Evolutionary conservation across 768 basidiomycete species (phyloP).

Genomic region (Tephrocybe rancida): DNA sequence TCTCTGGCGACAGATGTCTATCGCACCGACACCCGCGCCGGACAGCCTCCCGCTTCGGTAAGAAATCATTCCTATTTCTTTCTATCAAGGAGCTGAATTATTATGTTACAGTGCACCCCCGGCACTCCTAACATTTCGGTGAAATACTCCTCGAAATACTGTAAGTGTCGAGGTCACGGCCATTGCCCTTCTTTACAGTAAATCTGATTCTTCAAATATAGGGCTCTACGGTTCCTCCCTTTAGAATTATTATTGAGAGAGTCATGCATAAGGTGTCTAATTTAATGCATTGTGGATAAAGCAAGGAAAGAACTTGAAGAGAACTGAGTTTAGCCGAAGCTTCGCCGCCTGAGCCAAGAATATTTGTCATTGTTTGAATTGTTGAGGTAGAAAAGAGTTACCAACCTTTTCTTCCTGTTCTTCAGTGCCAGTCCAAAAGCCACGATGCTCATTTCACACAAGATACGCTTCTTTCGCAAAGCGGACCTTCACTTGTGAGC

Average conservation of each 20-base stretch:
- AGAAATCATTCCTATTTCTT: slow-evolving; percentile 3
- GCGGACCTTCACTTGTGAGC: slow-evolving; percentile 45
- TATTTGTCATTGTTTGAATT: no score
- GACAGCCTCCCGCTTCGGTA: slow-evolving; percentile 55
- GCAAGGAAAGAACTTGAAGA: no score
- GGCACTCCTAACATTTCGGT: slow-evolving; percentile 45
- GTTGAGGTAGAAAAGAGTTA: neutral
- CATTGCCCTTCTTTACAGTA: neutral
- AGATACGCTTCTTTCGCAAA: slow-evolving; percentile 25
- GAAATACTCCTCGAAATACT: slow-evolving; percentile 56
- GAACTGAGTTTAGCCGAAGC: no score
- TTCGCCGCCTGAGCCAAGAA: no score
- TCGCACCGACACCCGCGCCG: slow-evolving; percentile 53
- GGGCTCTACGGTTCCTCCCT: slow-evolving; percentile 24
- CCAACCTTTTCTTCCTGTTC: neutral
- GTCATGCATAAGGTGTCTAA: no score
- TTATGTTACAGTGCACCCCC: slow-evolving; percentile 32
- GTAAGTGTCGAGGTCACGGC: slow-evolving; percentile 31
- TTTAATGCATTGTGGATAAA: no score
- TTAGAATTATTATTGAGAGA: neutral
- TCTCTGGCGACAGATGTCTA: slow-evolving; percentile 51
- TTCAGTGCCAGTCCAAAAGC: slow-evolving; percentile 44
- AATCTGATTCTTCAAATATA: neutral
- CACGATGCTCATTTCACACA: slow-evolving; percentile 58
- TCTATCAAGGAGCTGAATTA: neutral